Percentiles rank a stretch among this genome's conserved stretches.
Evolutionary conservation across 257 asterid genomes (phyloP).

Genomic region (Capsicum pubescens): DNA sequence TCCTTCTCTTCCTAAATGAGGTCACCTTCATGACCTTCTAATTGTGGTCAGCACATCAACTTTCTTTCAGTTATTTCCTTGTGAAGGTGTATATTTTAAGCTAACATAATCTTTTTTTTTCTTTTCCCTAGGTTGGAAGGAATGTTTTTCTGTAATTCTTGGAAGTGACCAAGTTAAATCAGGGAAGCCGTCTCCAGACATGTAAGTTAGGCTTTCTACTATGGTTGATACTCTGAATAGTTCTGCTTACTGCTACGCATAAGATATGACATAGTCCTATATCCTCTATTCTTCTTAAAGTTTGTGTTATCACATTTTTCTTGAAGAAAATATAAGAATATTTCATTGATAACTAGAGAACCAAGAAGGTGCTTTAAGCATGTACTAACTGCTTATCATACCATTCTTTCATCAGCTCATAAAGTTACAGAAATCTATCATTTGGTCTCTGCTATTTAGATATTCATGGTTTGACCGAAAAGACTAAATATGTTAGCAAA

Average conservation of each 20-base stretch:
- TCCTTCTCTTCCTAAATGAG: slow-evolving; percentile 29
- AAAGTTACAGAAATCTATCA: neutral
- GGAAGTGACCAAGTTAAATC: slow-evolving; percentile 87
- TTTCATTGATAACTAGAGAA: neutral
- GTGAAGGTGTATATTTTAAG: neutral
- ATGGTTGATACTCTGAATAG: neutral
- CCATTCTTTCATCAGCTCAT: neutral
- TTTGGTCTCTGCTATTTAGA: neutral
- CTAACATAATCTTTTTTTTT: neutral
- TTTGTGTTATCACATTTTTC: neutral
- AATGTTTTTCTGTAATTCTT: slow-evolving; percentile 66
- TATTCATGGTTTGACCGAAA: neutral
- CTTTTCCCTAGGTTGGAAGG: slow-evolving; percentile 75
- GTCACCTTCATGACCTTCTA: neutral
- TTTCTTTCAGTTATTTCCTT: slow-evolving; percentile 18
- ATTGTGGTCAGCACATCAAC: neutral
- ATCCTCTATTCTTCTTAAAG: neutral
- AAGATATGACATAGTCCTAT: neutral
- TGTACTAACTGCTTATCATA: neutral
- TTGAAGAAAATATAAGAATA: neutral
- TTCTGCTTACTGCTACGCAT: slow-evolving; percentile 8
- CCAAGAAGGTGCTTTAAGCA: neutral
- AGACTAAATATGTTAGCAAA: neutral
- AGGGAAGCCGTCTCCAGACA: slow-evolving; percentile 93
- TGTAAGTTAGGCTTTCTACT: slow-evolving; percentile 53